Percentiles rank a stretch among this genome's conserved stretches.
These are phyloP conservation scores for Citrullus mucosospermus DNA, from an alignment of 306 rosid species.

Conservation along the genomic window DNA sequence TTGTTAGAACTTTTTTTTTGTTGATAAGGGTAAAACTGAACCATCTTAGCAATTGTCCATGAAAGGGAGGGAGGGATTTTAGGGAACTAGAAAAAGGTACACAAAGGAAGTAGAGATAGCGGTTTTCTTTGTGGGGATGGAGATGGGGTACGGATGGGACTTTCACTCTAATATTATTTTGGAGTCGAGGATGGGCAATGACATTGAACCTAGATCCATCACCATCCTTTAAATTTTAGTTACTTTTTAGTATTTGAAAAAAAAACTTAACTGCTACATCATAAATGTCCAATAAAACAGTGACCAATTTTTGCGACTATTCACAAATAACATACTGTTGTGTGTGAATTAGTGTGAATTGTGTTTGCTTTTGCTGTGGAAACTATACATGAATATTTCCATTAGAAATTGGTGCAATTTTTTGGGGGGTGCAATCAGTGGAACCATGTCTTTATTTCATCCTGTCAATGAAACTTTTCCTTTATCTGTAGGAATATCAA, in stretches of 20 bases:
- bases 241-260: background rate
- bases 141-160: background rate
- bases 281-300: background rate
- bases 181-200: background rate
- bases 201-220: background rate
- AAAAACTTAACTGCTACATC: background rate
- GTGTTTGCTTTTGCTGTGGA: background rate
- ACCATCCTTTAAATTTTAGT: background rate
- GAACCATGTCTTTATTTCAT: background rate
- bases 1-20: background rate
- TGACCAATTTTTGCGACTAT: background rate
- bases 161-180: background rate
- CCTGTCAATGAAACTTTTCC: background rate
- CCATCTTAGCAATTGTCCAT: background rate
- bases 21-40: background rate
- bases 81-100: background rate
- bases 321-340: background rate
- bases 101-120: background rate
- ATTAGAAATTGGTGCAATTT: background rate
- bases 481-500: constrained; percentile 59
- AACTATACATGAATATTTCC: background rate
- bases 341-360: background rate
- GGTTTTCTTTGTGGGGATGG: background rate
- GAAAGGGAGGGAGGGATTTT: background rate
- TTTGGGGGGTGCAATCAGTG: background rate